Evolutionary conservation across 2,329 filamentous ascomycete genomes (phyloP).

Genomic region (Pyrenophora graminea): DNA sequence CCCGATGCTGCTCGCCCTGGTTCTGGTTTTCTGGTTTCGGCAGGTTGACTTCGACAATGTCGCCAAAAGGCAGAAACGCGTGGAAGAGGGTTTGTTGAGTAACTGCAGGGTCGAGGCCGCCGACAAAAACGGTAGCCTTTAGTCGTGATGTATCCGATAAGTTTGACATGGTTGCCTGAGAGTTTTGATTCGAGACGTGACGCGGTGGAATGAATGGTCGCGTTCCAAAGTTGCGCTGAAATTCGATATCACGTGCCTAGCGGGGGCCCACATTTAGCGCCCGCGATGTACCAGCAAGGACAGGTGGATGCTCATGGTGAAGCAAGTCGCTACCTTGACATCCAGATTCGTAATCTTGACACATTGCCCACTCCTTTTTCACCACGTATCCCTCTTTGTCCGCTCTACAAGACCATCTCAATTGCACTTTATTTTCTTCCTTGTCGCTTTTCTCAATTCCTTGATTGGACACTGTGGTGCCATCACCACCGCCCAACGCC

Average conservation of each 20-base stretch:
- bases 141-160: constrained; percentile 85
- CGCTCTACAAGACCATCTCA: constrained; percentile 16
- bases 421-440: constrained; percentile 23
- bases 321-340: constrained; percentile 32
- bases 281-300: constrained; percentile 35
- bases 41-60: constrained; percentile 87
- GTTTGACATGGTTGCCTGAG: constrained; percentile 30
- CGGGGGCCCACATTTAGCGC: constrained; percentile 15
- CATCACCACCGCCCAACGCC: constrained; percentile 43
- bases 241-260: constrained; percentile 32
- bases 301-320: constrained; percentile 43
- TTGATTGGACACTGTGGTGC: constrained; percentile 36
- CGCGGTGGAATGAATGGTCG: not conserved
- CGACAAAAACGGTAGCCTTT: constrained; percentile 91
- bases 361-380: constrained; percentile 26
- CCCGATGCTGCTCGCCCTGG: constrained; percentile 77
- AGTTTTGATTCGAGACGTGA: constrained; percentile 2
- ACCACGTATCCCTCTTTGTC: constrained; percentile 19
- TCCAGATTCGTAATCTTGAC: constrained; percentile 18
- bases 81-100: constrained; percentile 77
- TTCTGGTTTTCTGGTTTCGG: constrained; percentile 86
- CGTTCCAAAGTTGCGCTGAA: constrained; percentile 15
- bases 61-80: constrained; percentile 95
- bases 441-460: constrained; percentile 22
- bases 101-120: constrained; percentile 80